Evolutionary conservation across 2,329 filamentous ascomycete species (phyloP), one percentile per base, ranked within the genome.

Genomic region (Alternaria brassicae): DNA sequence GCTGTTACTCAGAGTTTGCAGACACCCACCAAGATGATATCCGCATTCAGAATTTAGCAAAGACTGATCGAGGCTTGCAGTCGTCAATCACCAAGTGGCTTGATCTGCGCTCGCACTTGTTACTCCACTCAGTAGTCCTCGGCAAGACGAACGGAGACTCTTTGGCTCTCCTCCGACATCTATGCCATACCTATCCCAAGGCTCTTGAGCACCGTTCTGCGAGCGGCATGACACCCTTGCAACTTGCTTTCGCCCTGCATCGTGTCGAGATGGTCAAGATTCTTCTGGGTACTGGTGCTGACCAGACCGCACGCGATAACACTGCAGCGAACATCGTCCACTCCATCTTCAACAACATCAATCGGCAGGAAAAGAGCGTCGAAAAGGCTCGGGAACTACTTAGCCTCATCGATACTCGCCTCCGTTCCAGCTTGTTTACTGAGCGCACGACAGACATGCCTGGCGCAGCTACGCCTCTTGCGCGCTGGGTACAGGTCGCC

Each of bases 301-400:
- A 95, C 70, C 88, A 91, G 70, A 85, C 86, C 1, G 79, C 79
- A 32, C 88, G 88, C 23, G 88, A 91, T 70, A 78, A 78, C 9
- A 72, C 78, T 3, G 86, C 87, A 10, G 83, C 86, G 65, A 96
- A 94, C 67, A 79, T 94, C 15, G 63, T 94, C 1, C 92, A 96
- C 2, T 81, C 88, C 6, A 67, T 81, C 36, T 4, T 72, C 72
- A 6, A 61, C 7, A 30, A 17, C 3, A 52, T 66, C 6, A 40
- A 41, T 4, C 72, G 2, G 68, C 75, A 53, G 2, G n/a, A 87
- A 17, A 74, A 80, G 9, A 12, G 15, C 3, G 2, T 53, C 5
- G 51, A 49, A 1, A 12, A 56, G 7, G 52, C 78, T 1, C 59
- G 67, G n/a, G 41, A 67, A 4, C 68, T 92, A 37, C 77, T 91